Evolutionary conservation across 352 stramenopile species (phyloP).

Genomic region (Globisporangium recalcitrans): DNA sequence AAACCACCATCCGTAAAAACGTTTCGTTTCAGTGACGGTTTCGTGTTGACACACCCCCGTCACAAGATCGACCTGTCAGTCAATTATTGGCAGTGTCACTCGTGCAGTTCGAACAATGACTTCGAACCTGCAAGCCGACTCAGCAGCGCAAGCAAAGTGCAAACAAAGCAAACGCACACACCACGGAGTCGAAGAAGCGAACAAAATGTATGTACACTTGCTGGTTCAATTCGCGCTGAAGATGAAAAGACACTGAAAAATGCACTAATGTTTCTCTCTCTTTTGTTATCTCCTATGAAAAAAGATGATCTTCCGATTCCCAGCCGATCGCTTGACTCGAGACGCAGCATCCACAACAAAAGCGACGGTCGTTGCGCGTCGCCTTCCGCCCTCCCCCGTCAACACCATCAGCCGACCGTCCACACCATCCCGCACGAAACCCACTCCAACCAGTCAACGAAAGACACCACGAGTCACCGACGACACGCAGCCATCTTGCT

Average conservation of each 20-base stretch:
- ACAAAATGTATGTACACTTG: conserved; percentile 6
- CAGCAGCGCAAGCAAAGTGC: too few relatives aligned
- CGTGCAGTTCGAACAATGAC: too few relatives aligned
- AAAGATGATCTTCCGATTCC: conserved; percentile 6
- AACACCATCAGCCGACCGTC: background rate
- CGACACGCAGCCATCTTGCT: too few relatives aligned
- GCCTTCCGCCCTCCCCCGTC: background rate
- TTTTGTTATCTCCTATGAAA: conserved; percentile 13
- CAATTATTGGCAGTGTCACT: too few relatives aligned
- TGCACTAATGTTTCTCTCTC: conserved; percentile 15
- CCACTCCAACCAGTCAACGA: background rate
- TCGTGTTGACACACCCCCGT: too few relatives aligned
- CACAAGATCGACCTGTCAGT: too few relatives aligned
- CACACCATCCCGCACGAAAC: background rate
- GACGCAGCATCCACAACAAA: background rate
- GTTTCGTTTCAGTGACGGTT: too few relatives aligned
- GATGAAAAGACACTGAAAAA: conserved; percentile 10
- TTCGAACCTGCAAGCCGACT: too few relatives aligned
- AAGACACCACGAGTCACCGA: too few relatives aligned
- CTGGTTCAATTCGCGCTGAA: conserved; percentile 5
- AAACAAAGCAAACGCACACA: background rate
- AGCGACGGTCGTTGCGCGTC: background rate
- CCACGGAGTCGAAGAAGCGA: background rate
- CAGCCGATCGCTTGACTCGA: background rate
- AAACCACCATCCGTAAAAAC: too few relatives aligned